Percentiles rank a stretch among this genome's conserved stretches.
phyloP scores from a whole-genome alignment of 768 basidiomycete genomes.

The Gloeopeniophorella convolvens region DNA sequence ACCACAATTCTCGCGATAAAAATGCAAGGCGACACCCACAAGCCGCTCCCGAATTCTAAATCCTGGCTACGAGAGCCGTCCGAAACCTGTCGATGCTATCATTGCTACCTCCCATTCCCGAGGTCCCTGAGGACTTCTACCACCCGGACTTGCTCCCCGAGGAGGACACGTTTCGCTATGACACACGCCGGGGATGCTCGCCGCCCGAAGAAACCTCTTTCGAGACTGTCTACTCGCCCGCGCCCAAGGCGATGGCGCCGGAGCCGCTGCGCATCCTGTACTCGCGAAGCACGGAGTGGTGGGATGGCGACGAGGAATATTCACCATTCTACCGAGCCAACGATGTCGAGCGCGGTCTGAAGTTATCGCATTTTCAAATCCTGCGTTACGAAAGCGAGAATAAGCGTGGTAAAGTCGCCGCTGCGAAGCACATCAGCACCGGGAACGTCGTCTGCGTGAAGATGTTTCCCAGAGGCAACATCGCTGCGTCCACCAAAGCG shows the following conservation, averaged over 20 bases:
- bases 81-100: no score
- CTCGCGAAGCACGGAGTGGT: not conserved
- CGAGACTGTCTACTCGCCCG: not conserved
- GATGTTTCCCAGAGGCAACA: not conserved
- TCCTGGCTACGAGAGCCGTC: no score
- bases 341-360: not conserved
- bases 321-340: not conserved
- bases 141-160: not conserved
- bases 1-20: no score
- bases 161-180: not conserved
- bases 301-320: conserved; percentile 8
- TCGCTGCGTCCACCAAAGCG: not conserved
- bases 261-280: not conserved
- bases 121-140: not conserved
- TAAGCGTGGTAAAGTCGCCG: not conserved
- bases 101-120: not conserved
- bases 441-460: conserved; percentile 3
- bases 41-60: no score
- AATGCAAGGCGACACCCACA: no score
- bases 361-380: not conserved
- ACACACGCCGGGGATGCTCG: not conserved
- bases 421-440: not conserved
- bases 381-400: not conserved
- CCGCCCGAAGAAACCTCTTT: no score
- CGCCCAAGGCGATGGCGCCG: not conserved